Evolutionary conservation across 2,329 filamentous ascomycete genomes (phyloP), one percentile per base, ranked within the genome.

Genomic region (Neophaeococcomyces aloes): DNA sequence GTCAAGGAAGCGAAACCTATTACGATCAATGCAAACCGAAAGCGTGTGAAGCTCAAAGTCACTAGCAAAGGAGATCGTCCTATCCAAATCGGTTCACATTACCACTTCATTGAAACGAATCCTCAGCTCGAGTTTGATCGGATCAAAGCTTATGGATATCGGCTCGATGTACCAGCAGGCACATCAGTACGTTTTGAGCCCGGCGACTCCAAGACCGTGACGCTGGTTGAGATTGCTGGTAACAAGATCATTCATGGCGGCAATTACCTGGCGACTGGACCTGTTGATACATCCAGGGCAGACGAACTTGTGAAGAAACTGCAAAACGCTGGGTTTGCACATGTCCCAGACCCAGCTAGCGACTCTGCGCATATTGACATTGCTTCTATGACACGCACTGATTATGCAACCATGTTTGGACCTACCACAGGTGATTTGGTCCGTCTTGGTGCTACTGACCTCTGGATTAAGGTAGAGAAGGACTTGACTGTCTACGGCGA

Each of bases 31-130:
- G 72, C 80, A 54, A 81, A 81, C 30, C 74, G 86, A 42, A 79
- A 76, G 64, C 75, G 88, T 48, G 80, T 88, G 51, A 73, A 67
- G 47, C 67, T 96, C 30, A 78, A 71, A 58, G 85, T 96, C 31
- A 87, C 81, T 50, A 94, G 85, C 63, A 84, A 76, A 56, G 89
- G 89, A 5, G 89, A 96, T 63, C 72, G 89, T 25, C 89, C 89
- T 1, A 83, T 95, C 48, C 88, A 95, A 71, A 83, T 85, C 47
- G 89, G 89, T 25, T 94, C 86, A 25, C 89, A 96, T 65, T 96
- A 94, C 62, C 89, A 95, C 65, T 94, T 96, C 61, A 78, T 94
- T 58, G 89, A 96, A 68, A 83, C 80, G n/a, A 96, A 96, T 63
- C 85, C 87, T 0, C 78, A 85, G 61, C 74, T 96, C 39, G 77